Conservation (phyloP, 2,329 filamentous ascomycete species). For the Beauveria sp. region DNA sequence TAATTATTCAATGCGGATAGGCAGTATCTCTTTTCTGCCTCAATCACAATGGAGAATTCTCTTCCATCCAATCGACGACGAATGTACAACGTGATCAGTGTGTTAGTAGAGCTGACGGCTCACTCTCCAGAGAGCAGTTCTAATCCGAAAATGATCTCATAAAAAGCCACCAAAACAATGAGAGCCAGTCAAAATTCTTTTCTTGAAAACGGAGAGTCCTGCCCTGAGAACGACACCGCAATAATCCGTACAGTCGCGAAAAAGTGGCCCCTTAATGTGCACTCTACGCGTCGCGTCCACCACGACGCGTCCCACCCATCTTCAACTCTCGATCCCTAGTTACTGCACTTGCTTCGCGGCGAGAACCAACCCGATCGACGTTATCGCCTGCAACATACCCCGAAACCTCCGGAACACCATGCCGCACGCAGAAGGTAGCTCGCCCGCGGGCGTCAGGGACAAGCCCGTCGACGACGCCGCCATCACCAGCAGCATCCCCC, state of each 20-base stretch:
- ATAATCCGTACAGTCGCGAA: not conserved
- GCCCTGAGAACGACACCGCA: not conserved
- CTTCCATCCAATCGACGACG: too few relatives aligned
- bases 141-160: too few relatives aligned
- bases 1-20: too few relatives aligned
- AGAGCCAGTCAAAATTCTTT: too few relatives aligned
- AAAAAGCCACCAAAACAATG: too few relatives aligned
- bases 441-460: constrained; percentile 23
- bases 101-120: too few relatives aligned
- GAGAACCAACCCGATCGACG: not conserved
- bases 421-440: constrained; percentile 33
- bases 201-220: not conserved
- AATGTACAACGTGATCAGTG: too few relatives aligned
- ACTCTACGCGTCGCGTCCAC: constrained; percentile 11
- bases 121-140: too few relatives aligned
- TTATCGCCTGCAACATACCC: not conserved
- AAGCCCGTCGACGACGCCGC: constrained; percentile 28
- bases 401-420: constrained; percentile 21
- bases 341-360: not conserved
- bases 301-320: not conserved
- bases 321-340: not conserved
- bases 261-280: constrained; percentile 1
- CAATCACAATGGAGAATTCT: too few relatives aligned
- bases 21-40: too few relatives aligned
- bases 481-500: constrained; percentile 21